Percentiles rank a stretch among this genome's conserved stretches.
Conservation (phyloP, 495 filamentous ascomycete species). For the Parmelia sp. region DNA sequence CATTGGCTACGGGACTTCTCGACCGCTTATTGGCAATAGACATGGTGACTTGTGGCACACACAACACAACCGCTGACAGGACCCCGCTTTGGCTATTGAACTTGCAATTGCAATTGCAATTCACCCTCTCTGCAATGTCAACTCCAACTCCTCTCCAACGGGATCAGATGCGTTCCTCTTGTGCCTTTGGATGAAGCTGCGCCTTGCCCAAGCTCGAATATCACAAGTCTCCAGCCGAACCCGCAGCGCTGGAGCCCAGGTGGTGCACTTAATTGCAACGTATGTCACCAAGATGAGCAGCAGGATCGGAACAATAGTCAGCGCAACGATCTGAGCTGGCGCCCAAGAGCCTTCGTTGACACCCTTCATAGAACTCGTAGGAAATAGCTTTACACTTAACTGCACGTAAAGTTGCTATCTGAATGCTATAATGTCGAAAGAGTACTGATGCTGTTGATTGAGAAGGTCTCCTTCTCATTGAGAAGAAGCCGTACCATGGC, state of each 20-base stretch:
- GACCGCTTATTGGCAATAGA: background rate
- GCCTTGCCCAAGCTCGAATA: conserved; percentile 4
- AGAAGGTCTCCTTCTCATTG: background rate
- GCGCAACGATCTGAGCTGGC: conserved; percentile 40
- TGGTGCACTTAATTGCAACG: conserved; percentile 42
- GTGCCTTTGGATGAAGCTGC: conserved; percentile 16
- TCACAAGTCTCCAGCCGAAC: conserved; percentile 12
- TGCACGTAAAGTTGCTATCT: conserved; percentile 10
- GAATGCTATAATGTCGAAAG: conserved; percentile 10
- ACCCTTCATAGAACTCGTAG: conserved; percentile 10
- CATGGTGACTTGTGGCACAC: background rate
- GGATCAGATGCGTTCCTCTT: conserved; percentile 22
- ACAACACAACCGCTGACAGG: background rate
- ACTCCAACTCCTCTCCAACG: background rate
- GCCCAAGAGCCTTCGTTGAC: conserved; percentile 30
- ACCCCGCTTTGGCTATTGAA: background rate
- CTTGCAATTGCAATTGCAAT: too few species aligned
- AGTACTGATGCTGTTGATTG: conserved; percentile 11
- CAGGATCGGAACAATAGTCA: conserved; percentile 51
- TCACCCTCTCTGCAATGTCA: background rate
- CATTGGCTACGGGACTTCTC: background rate
- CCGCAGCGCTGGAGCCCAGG: conserved; percentile 20
- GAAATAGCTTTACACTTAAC: conserved; percentile 4
- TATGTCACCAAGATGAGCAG: conserved; percentile 41
- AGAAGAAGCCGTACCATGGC: background rate